A percentile compares a stretch with the other conserved stretches of the same genome.
Conservation (phyloP, 2,329 filamentous ascomycete genomes). For the Fusarium xylarioides region DNA sequence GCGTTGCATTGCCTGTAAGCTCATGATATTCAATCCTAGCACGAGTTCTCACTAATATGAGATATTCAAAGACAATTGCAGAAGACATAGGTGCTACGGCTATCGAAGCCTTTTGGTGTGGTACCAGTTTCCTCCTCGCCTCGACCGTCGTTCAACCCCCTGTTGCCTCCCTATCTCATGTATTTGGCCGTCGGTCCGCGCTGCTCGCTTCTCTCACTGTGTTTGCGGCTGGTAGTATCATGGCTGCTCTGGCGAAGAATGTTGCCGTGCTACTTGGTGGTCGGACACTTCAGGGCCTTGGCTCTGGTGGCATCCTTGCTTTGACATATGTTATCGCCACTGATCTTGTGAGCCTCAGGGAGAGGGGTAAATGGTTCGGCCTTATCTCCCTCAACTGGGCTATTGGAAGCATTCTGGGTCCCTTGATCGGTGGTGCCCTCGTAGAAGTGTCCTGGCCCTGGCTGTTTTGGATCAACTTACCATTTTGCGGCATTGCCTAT, state of each 20-base stretch:
- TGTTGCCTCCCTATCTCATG: conserved; percentile 38
- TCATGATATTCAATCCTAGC: too few relatives aligned
- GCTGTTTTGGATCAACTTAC: conserved; percentile 73
- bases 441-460: conserved; percentile 65
- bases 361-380: conserved; percentile 53
- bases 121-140: conserved; percentile 38
- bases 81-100: conserved; percentile 35
- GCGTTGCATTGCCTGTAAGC: conserved; percentile 35
- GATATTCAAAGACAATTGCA: conserved; percentile 31
- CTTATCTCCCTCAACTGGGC: conserved; percentile 59
- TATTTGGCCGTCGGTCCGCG: conserved; percentile 35
- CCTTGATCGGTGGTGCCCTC: conserved; percentile 62
- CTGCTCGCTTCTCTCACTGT: conserved; percentile 30
- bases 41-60: not conserved
- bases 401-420: conserved; percentile 57
- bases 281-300: conserved; percentile 61
- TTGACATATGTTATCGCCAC: conserved; percentile 58
- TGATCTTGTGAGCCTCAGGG: conserved; percentile 56
- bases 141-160: conserved; percentile 39
- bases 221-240: conserved; percentile 34
- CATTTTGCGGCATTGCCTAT: conserved; percentile 51
- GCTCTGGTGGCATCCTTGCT: conserved; percentile 60
- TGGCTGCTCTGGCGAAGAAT: conserved; percentile 34
- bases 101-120: conserved; percentile 40
- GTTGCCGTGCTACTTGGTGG: conserved; percentile 52